Conservation (phyloP, 1,284 basidiomycete genomes). For the Trametes hirsuta region DNA sequence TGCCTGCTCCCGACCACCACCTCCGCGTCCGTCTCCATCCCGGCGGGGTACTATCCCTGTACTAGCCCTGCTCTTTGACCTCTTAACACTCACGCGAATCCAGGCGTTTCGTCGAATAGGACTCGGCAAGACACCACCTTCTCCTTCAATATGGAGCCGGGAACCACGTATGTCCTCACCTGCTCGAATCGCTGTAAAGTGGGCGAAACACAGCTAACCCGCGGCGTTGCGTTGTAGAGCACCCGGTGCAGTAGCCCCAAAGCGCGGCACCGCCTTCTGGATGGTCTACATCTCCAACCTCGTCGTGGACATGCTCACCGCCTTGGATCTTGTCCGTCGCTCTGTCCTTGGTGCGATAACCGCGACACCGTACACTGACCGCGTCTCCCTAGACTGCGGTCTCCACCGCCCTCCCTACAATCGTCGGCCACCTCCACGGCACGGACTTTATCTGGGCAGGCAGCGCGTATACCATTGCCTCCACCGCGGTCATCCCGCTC, state of each 20-base stretch:
- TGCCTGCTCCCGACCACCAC: too few relatives aligned
- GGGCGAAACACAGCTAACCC: too few relatives aligned
- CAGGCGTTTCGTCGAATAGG: too few relatives aligned
- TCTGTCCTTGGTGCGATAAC: background rate
- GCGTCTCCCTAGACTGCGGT: conserved; percentile 8
- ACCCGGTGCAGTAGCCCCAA: background rate
- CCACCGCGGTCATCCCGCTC: conserved; percentile 27
- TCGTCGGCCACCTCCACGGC: conserved; percentile 27
- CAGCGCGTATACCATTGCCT: conserved; percentile 28
- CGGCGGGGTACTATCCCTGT: too few relatives aligned
- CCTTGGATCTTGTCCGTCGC: conserved; percentile 6
- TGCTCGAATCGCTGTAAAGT: too few relatives aligned
- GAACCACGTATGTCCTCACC: too few relatives aligned
- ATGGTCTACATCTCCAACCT: conserved; percentile 6
- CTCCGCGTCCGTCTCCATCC: too few relatives aligned
- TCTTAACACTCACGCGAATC: too few relatives aligned
- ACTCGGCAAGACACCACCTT: too few relatives aligned
- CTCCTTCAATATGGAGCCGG: too few relatives aligned
- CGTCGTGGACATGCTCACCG: background rate
- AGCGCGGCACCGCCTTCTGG: conserved; percentile 9
- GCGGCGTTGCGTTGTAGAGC: background rate
- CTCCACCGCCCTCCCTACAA: conserved; percentile 28
- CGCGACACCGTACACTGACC: background rate
- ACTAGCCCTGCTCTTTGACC: too few relatives aligned
- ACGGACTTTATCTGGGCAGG: conserved; percentile 32